Conservation (phyloP, 208 protist species). For the Strigomonas culicis region DNA sequence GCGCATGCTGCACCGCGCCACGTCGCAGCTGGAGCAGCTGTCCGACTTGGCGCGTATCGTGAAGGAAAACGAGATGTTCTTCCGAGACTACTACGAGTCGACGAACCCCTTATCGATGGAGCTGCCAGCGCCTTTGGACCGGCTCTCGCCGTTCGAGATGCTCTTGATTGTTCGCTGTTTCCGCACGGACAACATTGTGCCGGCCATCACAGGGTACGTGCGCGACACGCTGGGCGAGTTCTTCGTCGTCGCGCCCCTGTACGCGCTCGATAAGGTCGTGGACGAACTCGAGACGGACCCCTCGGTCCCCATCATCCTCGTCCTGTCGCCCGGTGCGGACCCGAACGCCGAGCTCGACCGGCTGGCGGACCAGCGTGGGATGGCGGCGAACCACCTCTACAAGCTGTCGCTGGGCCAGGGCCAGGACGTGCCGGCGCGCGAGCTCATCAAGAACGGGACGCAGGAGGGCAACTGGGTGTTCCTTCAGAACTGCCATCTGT, state of each 20-base stretch:
- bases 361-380: slow-evolving; percentile 91
- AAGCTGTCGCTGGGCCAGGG: slow-evolving; percentile 97
- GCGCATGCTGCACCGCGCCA: slow-evolving; percentile 74
- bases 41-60: slow-evolving; percentile 35
- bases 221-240: slow-evolving; percentile 63
- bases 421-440: slow-evolving; percentile 89
- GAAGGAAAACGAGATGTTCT: slow-evolving; percentile 54
- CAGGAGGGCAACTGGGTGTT: slow-evolving; percentile 92
- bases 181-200: slow-evolving; percentile 95
- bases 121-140: slow-evolving; percentile 55
- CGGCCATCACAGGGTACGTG: slow-evolving; percentile 93
- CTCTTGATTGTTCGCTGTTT: slow-evolving; percentile 93
- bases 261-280: slow-evolving; percentile 91
- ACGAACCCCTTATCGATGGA: slow-evolving; percentile 69
- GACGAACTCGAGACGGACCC: slow-evolving; percentile 86
- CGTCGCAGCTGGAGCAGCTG: slow-evolving; percentile 63
- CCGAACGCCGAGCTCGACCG: slow-evolving; percentile 93
- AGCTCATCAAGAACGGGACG: slow-evolving; percentile 89
- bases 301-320: slow-evolving; percentile 95
- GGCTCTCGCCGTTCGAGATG: slow-evolving; percentile 77
- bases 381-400: slow-evolving; percentile 73
- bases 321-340: slow-evolving; percentile 97
- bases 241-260: slow-evolving; percentile 93
- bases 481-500: slow-evolving; percentile 96
- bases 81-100: slow-evolving; percentile 84